phyloP scores from a whole-genome alignment of 2,329 filamentous ascomycete species.

The Plenodomus biglobosus region DNA sequence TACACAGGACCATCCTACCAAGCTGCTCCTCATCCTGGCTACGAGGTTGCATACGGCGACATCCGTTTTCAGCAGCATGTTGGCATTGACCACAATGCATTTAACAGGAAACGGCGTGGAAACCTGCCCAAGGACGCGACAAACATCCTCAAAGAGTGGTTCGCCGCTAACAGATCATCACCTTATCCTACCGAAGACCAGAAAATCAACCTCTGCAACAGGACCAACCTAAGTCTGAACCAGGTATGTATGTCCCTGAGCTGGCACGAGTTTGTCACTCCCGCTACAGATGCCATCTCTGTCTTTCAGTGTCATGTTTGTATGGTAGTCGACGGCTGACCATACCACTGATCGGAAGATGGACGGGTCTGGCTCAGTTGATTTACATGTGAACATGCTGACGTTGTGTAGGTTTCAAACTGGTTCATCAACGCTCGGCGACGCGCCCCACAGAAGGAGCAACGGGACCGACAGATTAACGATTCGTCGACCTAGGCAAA shows the following conservation, averaged over 20 bases:
- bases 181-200: slow-evolving; percentile 88
- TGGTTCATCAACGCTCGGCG: slow-evolving; percentile 80
- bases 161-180: slow-evolving; percentile 56
- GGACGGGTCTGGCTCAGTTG: neutral
- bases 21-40: slow-evolving; percentile 12
- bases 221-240: slow-evolving; percentile 78
- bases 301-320: slow-evolving; percentile 9
- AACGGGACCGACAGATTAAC: slow-evolving; percentile 30
- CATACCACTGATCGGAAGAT: neutral
- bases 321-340: slow-evolving; percentile 5
- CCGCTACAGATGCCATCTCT: slow-evolving; percentile 21
- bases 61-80: slow-evolving; percentile 36
- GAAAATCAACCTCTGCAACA: slow-evolving; percentile 76
- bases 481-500: slow-evolving; percentile 9
- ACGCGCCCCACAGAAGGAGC: slow-evolving; percentile 47
- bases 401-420: slow-evolving; percentile 61
- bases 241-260: slow-evolving; percentile 45
- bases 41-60: slow-evolving; percentile 25
- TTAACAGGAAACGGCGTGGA: slow-evolving; percentile 64
- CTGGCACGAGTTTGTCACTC: slow-evolving; percentile 39
- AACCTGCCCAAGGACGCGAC: slow-evolving; percentile 92
- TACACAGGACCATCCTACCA: slow-evolving; percentile 18
- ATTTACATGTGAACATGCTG: slow-evolving; percentile 2
- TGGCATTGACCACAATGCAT: slow-evolving; percentile 31
- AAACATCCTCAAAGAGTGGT: slow-evolving; percentile 78